A percentile compares a stretch with the other conserved stretches of the same genome.
These are phyloP conservation scores for Gnomoniopsis sp. DNA, from an alignment of 2,329 filamentous ascomycete species.

Conservation along the genomic window DNA sequence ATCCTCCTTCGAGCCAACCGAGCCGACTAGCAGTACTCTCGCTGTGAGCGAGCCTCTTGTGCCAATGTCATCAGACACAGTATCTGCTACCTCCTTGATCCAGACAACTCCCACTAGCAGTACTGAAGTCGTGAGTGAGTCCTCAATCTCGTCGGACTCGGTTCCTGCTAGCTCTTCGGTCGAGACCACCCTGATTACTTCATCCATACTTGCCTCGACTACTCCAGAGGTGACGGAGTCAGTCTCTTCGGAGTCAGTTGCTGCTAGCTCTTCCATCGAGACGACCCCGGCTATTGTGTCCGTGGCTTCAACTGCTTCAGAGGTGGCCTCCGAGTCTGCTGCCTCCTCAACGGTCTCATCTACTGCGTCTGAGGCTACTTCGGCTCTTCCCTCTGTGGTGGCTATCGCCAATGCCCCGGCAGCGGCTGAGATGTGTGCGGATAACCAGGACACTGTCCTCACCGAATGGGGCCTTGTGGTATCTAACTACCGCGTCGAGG, in stretches of 20 bases:
- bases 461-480: conserved; percentile 10
- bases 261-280: too few species aligned
- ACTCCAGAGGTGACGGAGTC: too few species aligned
- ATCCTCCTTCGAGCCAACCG: background rate
- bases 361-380: background rate
- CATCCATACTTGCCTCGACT: too few species aligned
- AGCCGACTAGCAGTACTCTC: background rate
- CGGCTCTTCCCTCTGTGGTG: background rate
- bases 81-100: too few species aligned
- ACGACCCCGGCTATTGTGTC: too few species aligned
- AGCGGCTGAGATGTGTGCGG: conserved; percentile 2
- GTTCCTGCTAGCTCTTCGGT: too few species aligned
- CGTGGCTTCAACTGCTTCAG: background rate
- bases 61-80: too few species aligned
- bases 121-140: too few species aligned
- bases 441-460: conserved; percentile 4
- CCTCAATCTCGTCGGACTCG: too few species aligned
- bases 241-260: too few species aligned
- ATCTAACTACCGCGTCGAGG: conserved; percentile 6
- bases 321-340: background rate
- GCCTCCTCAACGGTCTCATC: background rate
- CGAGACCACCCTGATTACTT: too few species aligned
- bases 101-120: too few species aligned
- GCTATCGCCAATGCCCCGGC: conserved; percentile 5
- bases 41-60: background rate